A percentile compares a stretch with the other conserved stretches of the same genome.
Evolutionary conservation across 78 protist species (phyloP).

Genomic region (Dictyostelium capitatum): DNA sequence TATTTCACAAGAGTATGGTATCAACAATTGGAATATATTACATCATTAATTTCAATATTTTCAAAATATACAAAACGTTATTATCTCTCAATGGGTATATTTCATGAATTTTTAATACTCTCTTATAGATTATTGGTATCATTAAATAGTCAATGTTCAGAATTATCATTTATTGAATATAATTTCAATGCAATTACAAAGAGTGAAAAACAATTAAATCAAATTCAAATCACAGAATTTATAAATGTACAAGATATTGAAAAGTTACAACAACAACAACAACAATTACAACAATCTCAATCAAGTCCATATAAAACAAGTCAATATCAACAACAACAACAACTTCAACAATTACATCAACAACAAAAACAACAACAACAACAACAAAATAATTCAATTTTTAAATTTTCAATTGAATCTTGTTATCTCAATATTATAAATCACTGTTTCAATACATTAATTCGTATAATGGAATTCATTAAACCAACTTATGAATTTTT

Average conservation of each 20-base stretch:
- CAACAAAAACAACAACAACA: conserved; percentile 17
- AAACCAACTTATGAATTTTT: conserved; percentile 5
- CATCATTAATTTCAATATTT: conserved; percentile 12
- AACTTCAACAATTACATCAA: neutral
- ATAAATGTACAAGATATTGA: neutral
- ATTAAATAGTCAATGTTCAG: neutral
- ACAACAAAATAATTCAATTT: neutral
- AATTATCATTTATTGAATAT: conserved; percentile 36
- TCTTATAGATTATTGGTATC: conserved; percentile 6
- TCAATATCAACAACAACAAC: neutral
- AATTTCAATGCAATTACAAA: conserved; percentile 42
- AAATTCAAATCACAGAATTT: neutral
- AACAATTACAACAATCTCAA: neutral
- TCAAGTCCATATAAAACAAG: neutral
- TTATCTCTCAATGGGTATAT: conserved; percentile 24
- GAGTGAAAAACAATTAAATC: conserved; percentile 34
- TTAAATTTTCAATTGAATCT: conserved; percentile 23
- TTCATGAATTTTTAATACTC: neutral
- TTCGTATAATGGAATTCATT: conserved; percentile 1
- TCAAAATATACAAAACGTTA: conserved; percentile 55
- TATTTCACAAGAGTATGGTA: conserved; percentile 37
- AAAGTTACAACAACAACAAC: neutral
- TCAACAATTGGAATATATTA: conserved; percentile 16
- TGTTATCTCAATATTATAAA: neutral
- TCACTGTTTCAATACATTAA: conserved; percentile 14